Conservation (phyloP, 2,329 filamentous ascomycete genomes). For the Byssochlamys sp. region DNA sequence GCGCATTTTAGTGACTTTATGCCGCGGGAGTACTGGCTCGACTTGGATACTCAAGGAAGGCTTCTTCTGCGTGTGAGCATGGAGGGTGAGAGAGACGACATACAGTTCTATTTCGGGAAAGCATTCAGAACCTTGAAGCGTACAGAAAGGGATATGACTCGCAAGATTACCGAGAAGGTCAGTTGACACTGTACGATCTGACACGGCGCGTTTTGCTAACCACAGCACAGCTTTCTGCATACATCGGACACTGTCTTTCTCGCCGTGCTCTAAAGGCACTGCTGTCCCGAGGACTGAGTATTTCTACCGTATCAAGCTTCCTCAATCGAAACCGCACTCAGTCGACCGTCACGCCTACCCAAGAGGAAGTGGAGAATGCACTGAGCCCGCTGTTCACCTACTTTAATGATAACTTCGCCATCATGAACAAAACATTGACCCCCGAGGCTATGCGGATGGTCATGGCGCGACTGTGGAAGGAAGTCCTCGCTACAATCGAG, state of each 20-base stretch:
- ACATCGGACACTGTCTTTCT: constrained; percentile 84
- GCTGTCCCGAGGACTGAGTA: constrained; percentile 60
- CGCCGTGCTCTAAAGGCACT: constrained; percentile 67
- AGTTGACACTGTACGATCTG: constrained; percentile 11
- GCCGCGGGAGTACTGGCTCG: constrained; percentile 93
- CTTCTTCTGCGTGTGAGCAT: constrained; percentile 86
- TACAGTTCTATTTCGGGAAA: constrained; percentile 96
- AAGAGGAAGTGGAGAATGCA: constrained; percentile 67
- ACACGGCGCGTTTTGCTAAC: not conserved
- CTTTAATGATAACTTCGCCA: constrained; percentile 97
- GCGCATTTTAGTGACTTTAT: constrained; percentile 92
- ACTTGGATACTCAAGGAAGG: constrained; percentile 88
- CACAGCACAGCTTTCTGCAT: constrained; percentile 64
- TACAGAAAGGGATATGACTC: constrained; percentile 94
- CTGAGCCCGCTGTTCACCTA: constrained; percentile 80
- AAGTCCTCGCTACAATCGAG: constrained; percentile 86
- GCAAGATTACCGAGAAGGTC: constrained; percentile 96
- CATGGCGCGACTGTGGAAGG: constrained; percentile 97
- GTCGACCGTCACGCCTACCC: constrained; percentile 50
- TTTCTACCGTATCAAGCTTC: constrained; percentile 65
- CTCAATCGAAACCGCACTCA: constrained; percentile 46
- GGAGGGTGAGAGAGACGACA: constrained; percentile 96
- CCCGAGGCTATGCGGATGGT: constrained; percentile 95
- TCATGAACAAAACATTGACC: constrained; percentile 95
- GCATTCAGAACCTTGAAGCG: constrained; percentile 90